Evolutionary conservation across 805 yeast species (phyloP).

Genomic region (Kodamaea nitidulidarum): DNA sequence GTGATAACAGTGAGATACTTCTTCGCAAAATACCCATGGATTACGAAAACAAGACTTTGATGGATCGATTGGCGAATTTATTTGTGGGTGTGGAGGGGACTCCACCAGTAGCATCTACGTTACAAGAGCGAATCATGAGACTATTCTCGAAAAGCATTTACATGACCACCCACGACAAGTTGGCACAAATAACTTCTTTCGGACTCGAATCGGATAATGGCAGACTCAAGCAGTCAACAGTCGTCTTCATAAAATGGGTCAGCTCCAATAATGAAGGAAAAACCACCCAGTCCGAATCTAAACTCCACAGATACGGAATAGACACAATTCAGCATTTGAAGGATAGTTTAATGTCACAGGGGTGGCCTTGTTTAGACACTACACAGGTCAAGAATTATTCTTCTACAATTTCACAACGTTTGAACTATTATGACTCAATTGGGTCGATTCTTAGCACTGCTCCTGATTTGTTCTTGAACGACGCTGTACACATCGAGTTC

Average conservation of each 20-base stretch:
- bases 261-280: slow-evolving; percentile 17
- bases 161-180: slow-evolving; percentile 41
- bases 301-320: slow-evolving; percentile 29
- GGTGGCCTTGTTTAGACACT: slow-evolving; percentile 51
- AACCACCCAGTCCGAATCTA: slow-evolving; percentile 4
- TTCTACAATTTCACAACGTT: slow-evolving; percentile 43
- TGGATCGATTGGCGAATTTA: slow-evolving; percentile 43
- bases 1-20: slow-evolving; percentile 50
- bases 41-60: slow-evolving; percentile 44
- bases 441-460: slow-evolving; percentile 58
- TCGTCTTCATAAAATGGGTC: slow-evolving; percentile 64
- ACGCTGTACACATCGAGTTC: slow-evolving; percentile 56
- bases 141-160: slow-evolving; percentile 48
- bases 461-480: slow-evolving; percentile 37
- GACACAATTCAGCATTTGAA: slow-evolving; percentile 51
- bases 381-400: slow-evolving; percentile 35
- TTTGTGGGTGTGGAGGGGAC: slow-evolving; percentile 46
- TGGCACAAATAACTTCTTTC: slow-evolving; percentile 49
- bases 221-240: slow-evolving; percentile 52
- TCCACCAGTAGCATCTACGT: slow-evolving; percentile 50
- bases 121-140: slow-evolving; percentile 55
- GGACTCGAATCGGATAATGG: slow-evolving; percentile 57
- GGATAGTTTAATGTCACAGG: slow-evolving; percentile 49
- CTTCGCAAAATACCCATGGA: slow-evolving; percentile 50
- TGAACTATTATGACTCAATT: slow-evolving; percentile 71